Evolutionary conservation across 176 grass and related monocot genomes (phyloP).

Genomic region (Phoenix dactylifera): DNA sequence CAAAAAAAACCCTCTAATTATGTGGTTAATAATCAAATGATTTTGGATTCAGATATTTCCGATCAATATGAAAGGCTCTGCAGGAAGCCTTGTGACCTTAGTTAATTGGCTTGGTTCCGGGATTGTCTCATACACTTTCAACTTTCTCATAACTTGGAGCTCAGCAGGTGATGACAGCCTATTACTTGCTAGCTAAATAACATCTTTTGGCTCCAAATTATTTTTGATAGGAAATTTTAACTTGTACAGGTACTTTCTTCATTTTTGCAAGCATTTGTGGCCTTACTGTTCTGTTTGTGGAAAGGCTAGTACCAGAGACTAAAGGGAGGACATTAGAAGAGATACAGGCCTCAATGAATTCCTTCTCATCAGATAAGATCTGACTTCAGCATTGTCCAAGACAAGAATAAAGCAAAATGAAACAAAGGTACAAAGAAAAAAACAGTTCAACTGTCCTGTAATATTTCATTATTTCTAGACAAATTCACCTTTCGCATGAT

Average conservation of each 20-base stretch:
- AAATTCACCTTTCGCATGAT: too few species aligned
- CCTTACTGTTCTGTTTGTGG: conserved; percentile 58
- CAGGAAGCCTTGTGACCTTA: conserved; percentile 80
- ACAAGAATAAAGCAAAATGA: too few species aligned
- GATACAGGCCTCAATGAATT: conserved; percentile 68
- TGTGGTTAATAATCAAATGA: neutral
- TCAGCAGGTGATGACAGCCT: conserved; percentile 36
- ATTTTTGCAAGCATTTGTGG: conserved; percentile 56
- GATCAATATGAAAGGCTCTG: conserved; percentile 67
- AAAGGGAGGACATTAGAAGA: conserved; percentile 82
- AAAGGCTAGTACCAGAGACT: conserved; percentile 59
- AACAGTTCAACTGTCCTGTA: too few species aligned
- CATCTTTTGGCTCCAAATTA: neutral
- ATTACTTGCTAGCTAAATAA: neutral
- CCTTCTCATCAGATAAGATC: neutral
- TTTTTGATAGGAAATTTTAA: neutral
- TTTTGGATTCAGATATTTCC: conserved; percentile 58
- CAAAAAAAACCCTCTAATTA: neutral
- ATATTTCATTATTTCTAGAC: too few species aligned
- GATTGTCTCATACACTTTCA: conserved; percentile 66
- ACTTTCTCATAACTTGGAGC: conserved; percentile 74
- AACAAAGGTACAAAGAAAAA: too few species aligned
- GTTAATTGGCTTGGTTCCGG: conserved; percentile 73
- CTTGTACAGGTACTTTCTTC: conserved; percentile 60
- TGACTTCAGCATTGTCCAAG: too few species aligned